Conservation (phyloP, 345 rosid genomes). For the rapeseed (Brassica napus) region DNA sequence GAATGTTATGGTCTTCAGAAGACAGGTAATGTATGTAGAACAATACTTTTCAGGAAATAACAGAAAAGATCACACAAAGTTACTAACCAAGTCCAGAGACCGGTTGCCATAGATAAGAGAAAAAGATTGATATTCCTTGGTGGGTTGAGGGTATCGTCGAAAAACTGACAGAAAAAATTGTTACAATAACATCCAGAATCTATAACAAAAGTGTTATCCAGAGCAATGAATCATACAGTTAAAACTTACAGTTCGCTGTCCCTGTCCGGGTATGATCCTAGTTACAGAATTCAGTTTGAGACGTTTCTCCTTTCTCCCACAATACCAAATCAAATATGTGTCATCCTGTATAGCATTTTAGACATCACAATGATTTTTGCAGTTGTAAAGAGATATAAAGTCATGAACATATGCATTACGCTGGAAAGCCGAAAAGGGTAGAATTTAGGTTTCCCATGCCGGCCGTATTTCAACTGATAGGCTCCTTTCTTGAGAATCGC, state of each 20-base stretch:
- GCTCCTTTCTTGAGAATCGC: constrained; percentile 73
- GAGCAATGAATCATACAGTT: constrained; percentile 7
- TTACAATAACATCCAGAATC: constrained; percentile 12
- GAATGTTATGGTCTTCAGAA: background rate
- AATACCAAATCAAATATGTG: constrained; percentile 56
- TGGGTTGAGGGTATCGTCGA: constrained; percentile 69
- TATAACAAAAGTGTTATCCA: background rate
- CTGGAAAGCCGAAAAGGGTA: constrained; percentile 73
- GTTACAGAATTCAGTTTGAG: constrained; percentile 64
- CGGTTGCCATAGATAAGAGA: constrained; percentile 73
- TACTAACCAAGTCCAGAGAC: constrained; percentile 68
- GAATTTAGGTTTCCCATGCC: constrained; percentile 74
- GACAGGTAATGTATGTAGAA: no score
- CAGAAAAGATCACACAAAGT: background rate
- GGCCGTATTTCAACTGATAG: constrained; percentile 70
- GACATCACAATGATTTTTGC: background rate
- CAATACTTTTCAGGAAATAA: background rate
- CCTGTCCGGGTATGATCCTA: constrained; percentile 73
- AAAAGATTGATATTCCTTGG: constrained; percentile 79
- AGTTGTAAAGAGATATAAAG: background rate
- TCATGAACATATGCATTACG: constrained; percentile 32
- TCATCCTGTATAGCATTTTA: constrained; percentile 52
- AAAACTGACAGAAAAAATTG: constrained; percentile 61
- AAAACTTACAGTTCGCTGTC: constrained; percentile 58
- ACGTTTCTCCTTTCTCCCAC: constrained; percentile 61